Conservation (phyloP, 208 protist genomes). For the Porcisia deanei region DNA sequence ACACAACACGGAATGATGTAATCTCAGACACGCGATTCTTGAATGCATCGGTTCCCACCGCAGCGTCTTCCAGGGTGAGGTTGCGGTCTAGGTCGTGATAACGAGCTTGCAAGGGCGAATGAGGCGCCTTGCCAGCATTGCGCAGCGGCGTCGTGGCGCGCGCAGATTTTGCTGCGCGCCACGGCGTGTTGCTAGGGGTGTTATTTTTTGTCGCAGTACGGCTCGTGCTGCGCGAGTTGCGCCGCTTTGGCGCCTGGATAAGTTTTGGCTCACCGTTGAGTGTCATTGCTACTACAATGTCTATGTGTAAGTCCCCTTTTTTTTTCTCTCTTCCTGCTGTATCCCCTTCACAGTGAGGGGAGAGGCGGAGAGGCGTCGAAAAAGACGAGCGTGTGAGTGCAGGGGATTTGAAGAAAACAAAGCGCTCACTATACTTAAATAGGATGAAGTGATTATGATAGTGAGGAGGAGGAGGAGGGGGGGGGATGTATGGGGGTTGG, state of each 20-base stretch:
- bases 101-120: background rate
- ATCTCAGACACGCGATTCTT: constrained; percentile 84
- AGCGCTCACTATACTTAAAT: too few species aligned
- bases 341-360: background rate
- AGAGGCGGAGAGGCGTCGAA: background rate
- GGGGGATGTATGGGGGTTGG: background rate
- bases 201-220: background rate
- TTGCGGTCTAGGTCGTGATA: constrained; percentile 31
- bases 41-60: constrained; percentile 74
- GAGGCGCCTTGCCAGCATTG: background rate
- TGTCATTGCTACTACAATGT: background rate
- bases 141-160: constrained; percentile 15
- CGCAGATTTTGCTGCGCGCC: constrained; percentile 6
- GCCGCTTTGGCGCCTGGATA: constrained; percentile 36
- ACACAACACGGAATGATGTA: constrained; percentile 84
- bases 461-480: background rate
- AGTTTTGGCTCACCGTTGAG: constrained; percentile 64
- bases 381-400: background rate
- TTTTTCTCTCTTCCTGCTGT: constrained; percentile 22
- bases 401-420: too few species aligned
- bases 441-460: too few species aligned
- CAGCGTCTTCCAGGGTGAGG: constrained; percentile 49
- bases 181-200: background rate
- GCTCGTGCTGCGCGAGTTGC: constrained; percentile 9
- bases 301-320: background rate